Evolutionary conservation across 257 asterid genomes (phyloP).

Genomic region (Solanum microdontum): DNA sequence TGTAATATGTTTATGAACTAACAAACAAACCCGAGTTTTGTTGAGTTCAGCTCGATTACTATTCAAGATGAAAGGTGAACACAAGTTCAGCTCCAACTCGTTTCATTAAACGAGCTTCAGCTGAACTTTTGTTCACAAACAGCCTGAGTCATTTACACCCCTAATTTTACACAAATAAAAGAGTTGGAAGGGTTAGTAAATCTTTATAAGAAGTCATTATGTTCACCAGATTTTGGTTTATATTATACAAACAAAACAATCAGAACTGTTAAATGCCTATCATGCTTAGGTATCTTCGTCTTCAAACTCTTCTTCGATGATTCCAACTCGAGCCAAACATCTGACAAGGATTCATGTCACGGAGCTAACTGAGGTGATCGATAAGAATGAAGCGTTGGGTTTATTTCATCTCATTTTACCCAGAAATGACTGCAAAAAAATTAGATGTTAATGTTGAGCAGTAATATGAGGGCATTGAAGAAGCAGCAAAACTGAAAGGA

Average conservation of each 20-base stretch:
- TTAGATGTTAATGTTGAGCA: neutral
- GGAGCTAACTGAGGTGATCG: neutral
- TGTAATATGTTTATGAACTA: neutral
- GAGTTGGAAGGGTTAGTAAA: neutral
- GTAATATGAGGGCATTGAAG: neutral
- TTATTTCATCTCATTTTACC: slow-evolving; percentile 52
- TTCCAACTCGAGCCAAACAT: neutral
- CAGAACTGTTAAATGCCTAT: neutral
- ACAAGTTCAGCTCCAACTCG: neutral
- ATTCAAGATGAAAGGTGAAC: neutral
- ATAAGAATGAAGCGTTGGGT: neutral
- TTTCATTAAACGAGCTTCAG: neutral
- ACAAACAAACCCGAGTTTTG: neutral
- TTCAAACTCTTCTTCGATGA: neutral
- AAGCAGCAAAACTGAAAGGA: neutral
- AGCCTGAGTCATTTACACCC: neutral
- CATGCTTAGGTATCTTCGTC: neutral
- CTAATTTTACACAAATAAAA: neutral
- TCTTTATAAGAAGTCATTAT: neutral
- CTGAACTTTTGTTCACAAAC: neutral
- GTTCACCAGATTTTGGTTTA: neutral
- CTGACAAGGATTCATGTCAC: neutral
- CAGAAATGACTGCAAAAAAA: slow-evolving; percentile 49
- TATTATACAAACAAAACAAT: neutral
- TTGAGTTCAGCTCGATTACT: neutral